Conservation (phyloP, 495 filamentous ascomycete genomes). For the Thozetella sp. region DNA sequence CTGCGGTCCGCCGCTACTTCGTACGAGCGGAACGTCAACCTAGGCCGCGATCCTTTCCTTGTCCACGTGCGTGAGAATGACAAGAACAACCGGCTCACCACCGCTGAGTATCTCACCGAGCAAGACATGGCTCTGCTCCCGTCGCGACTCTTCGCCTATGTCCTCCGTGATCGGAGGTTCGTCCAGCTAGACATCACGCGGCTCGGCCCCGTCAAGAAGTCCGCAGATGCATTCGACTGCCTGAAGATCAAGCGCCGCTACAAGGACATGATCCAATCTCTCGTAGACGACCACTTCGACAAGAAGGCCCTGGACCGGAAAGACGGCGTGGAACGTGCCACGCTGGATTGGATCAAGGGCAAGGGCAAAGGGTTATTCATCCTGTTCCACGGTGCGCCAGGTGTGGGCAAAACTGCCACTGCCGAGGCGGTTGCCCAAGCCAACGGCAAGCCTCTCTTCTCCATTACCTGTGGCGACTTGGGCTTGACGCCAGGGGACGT, state of each 20-base stretch:
- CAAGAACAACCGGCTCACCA: slow-evolving; percentile 11
- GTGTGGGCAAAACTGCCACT: slow-evolving; percentile 15
- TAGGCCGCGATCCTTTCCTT: slow-evolving; percentile 24
- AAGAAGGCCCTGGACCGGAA: slow-evolving; percentile 30
- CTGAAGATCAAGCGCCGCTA: slow-evolving; percentile 14
- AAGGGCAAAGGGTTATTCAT: slow-evolving; percentile 57
- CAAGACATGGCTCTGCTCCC: slow-evolving; percentile 34
- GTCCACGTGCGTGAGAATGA: slow-evolving; percentile 25
- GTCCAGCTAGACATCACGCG: slow-evolving; percentile 26
- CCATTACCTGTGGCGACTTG: slow-evolving; percentile 48
- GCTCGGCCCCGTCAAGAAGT: slow-evolving; percentile 40
- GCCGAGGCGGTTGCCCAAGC: slow-evolving; percentile 37
- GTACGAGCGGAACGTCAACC: slow-evolving; percentile 13
- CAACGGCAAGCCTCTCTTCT: slow-evolving; percentile 40
- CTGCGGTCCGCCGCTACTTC: slow-evolving; percentile 20
- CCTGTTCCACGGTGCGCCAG: slow-evolving; percentile 27
- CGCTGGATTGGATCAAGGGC: slow-evolving; percentile 55
- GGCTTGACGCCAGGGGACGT: slow-evolving; percentile 33
- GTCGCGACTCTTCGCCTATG: slow-evolving; percentile 37
- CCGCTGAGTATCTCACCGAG: slow-evolving; percentile 4
- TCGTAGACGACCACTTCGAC: slow-evolving; percentile 23
- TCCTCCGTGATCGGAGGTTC: slow-evolving; percentile 35
- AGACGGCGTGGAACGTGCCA: slow-evolving; percentile 43
- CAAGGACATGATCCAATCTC: slow-evolving; percentile 19
- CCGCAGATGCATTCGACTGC: slow-evolving; percentile 22